Evolutionary conservation across 768 basidiomycete species (phyloP).

Genomic region (Trametes elegans): DNA sequence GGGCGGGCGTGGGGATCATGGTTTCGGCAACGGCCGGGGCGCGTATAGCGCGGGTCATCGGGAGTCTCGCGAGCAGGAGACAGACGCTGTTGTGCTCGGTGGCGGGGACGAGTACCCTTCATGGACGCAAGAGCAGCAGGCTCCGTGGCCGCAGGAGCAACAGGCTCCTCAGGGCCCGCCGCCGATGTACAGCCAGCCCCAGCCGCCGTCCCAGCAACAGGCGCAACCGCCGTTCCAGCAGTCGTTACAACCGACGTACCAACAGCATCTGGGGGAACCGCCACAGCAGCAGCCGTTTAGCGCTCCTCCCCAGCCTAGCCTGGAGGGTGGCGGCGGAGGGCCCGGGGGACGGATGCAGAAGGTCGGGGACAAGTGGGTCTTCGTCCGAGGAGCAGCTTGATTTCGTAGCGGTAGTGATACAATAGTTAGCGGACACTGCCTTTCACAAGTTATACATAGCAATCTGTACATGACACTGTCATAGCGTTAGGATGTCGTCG

Average conservation of each 20-base stretch:
- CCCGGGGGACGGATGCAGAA: conserved; percentile 53
- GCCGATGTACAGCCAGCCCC: neutral
- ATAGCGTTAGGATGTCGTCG: conserved; percentile 2
- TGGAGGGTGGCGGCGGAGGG: neutral
- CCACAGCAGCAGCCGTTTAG: neutral
- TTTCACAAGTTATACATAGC: conserved; percentile 11
- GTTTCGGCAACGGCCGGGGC: conserved; percentile 48
- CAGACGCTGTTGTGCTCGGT: conserved; percentile 62
- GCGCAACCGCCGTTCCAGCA: neutral
- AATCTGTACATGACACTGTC: neutral
- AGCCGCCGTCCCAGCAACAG: no score
- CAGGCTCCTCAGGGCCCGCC: neutral
- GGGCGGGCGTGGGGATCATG: conserved; percentile 15
- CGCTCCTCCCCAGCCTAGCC: neutral
- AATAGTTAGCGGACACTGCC: neutral
- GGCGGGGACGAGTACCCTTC: conserved; percentile 30
- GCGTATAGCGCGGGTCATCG: conserved; percentile 37
- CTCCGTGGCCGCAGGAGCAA: neutral
- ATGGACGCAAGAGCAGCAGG: conserved; percentile 1
- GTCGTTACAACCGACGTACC: neutral
- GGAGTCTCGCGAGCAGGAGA: conserved; percentile 32
- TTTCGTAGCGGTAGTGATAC: neutral
- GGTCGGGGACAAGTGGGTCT: conserved; percentile 72
- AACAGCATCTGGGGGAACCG: neutral
- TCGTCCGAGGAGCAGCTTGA: conserved; percentile 42